Base-by-base conservation (phyloP, 352 stramenopile species). In the Pythium aristosporum region DNA sequence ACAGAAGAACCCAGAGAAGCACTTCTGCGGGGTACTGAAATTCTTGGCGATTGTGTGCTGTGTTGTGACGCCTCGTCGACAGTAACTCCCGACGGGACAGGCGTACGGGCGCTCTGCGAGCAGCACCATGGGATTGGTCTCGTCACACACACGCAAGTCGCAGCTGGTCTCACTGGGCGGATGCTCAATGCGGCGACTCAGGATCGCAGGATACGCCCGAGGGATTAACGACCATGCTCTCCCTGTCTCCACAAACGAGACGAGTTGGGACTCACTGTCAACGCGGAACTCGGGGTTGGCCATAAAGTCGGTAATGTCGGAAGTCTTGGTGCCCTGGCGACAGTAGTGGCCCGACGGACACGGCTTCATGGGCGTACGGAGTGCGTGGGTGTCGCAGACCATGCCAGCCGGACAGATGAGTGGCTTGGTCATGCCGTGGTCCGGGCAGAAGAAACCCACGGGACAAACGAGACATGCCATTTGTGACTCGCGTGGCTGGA, bases 1-100 rank as follows among this genome's bases (percentile, higher is more conserved):
- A 75, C 97, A 99, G 67, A 99, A 99, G 69, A 98, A 98, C 0
- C 97, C 97, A 41, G 87, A 70, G 62, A 98, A 98, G 57, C 97
- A 99, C 44, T 75, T 82, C 63, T 99, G 97, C 41, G 97, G 97
- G 9, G 92, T 94, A 52, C 80, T 94, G 69, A 96, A 99, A 71
- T 99, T 98, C 32, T 78, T 87, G 21, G 85, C 53, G 12, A 82
- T 46, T 25, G 85, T 32, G 32, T 89, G 68, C 37, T 82, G 75
- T 7, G 67, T 78, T 5, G 82, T 72, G 32, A 96, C 93, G 13
- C 97, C 97, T 34, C 87, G 78, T 9, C 83, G 75, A 73, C 97
- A 99, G 66, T 96, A 99, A 21, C 75, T 89, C 10, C 96, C 96
- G 16, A 98, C 71, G 1, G 94, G 94, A 72, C 97, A 99, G 16